phyloP scores from a whole-genome alignment of 441 rosid species.

The Isatis lusitanica region DNA sequence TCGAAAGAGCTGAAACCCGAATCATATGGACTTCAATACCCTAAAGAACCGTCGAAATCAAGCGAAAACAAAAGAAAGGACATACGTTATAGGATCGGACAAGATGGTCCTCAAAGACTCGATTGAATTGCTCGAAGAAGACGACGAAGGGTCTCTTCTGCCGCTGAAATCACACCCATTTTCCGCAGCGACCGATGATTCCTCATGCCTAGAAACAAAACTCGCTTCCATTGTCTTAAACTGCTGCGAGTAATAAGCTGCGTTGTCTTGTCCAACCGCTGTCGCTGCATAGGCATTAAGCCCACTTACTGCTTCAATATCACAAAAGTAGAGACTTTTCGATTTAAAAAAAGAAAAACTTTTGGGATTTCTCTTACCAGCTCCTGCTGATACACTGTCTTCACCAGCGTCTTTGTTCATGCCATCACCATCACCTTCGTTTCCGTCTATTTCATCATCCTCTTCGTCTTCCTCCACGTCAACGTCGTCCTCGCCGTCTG shows the following conservation, averaged over 20 bases:
- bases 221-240: constrained; percentile 54
- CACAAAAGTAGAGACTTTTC: constrained; percentile 29
- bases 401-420: constrained; percentile 31
- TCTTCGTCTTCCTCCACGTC: constrained; percentile 49
- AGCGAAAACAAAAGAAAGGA: background rate
- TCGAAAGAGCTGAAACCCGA: no score
- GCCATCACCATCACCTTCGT: constrained; percentile 29
- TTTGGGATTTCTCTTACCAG: constrained; percentile 23
- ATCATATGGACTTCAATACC: background rate
- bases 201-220: constrained; percentile 59
- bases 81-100: constrained; percentile 82
- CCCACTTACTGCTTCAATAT: constrained; percentile 32
- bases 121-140: constrained; percentile 47
- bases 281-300: constrained; percentile 46
- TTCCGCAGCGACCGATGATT: constrained; percentile 42
- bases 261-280: constrained; percentile 59
- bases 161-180: constrained; percentile 77
- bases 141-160: constrained; percentile 58
- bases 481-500: constrained; percentile 60
- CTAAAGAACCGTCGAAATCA: background rate
- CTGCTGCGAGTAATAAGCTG: constrained; percentile 65
- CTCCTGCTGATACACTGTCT: constrained; percentile 27
- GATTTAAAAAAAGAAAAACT: background rate
- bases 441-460: constrained; percentile 33
- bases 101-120: constrained; percentile 78